Evolutionary conservation across 352 stramenopile species (phyloP).

Genomic region (Sclerospora graminicola): DNA sequence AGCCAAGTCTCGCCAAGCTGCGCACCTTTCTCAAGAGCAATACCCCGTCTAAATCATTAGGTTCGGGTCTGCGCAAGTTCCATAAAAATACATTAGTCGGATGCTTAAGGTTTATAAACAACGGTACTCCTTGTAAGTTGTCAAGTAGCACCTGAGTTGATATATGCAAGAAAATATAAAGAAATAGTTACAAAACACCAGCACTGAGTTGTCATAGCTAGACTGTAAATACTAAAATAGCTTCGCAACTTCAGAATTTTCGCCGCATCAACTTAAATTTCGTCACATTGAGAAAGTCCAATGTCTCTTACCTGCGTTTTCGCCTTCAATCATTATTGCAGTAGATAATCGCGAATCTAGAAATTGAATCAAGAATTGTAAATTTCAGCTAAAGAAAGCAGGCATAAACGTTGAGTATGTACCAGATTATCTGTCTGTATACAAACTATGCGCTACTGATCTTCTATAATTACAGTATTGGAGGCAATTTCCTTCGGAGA

Average conservation of each 20-base stretch:
- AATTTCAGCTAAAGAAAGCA: not conserved
- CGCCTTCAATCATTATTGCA: slow-evolving; percentile 57
- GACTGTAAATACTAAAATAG: slow-evolving; percentile 60
- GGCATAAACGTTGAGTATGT: not conserved
- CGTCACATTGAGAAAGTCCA: slow-evolving; percentile 77
- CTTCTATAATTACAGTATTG: slow-evolving; percentile 70
- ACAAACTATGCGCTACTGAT: slow-evolving; percentile 77
- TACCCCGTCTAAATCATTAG: slow-evolving; percentile 87
- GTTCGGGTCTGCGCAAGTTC: slow-evolving; percentile 80
- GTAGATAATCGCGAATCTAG: slow-evolving; percentile 61
- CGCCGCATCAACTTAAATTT: slow-evolving; percentile 79
- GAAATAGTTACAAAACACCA: not conserved
- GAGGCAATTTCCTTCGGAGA: slow-evolving; percentile 67
- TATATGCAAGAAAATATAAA: slow-evolving; percentile 24
- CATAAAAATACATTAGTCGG: slow-evolving; percentile 86
- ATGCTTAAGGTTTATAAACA: slow-evolving; percentile 82
- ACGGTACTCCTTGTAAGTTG: slow-evolving; percentile 76
- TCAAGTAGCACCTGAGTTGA: slow-evolving; percentile 72
- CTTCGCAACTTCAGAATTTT: slow-evolving; percentile 69
- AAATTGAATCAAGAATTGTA: slow-evolving; percentile 1
- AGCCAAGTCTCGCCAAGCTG: not conserved
- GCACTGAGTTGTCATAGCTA: not conserved
- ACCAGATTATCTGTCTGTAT: slow-evolving; percentile 76
- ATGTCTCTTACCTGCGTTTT: slow-evolving; percentile 64
- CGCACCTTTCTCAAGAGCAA: slow-evolving; percentile 80